A percentile compares a stretch with the other conserved stretches of the same genome.
Conservation (phyloP, 1,139 yeast species). For the Wickerhamomyces sp. region DNA sequence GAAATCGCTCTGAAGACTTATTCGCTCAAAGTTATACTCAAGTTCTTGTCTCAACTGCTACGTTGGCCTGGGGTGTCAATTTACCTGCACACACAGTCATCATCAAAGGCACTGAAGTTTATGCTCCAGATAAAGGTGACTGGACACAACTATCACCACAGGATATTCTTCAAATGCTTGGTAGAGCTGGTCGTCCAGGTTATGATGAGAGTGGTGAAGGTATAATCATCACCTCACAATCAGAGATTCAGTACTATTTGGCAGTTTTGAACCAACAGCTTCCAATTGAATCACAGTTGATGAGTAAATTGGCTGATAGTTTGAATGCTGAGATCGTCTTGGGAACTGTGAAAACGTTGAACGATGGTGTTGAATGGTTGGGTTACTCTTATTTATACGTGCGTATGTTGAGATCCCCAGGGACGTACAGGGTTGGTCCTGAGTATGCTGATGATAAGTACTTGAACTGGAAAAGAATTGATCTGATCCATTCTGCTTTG, state of each 20-base stretch:
- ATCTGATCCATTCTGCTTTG: constrained; percentile 75
- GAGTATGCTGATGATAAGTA: constrained; percentile 50
- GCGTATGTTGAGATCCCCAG: constrained; percentile 73
- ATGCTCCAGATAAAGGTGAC: constrained; percentile 82
- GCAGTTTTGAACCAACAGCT: constrained; percentile 86
- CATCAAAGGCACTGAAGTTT: constrained; percentile 91
- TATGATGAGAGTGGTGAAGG: constrained; percentile 94
- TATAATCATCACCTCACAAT: constrained; percentile 82
- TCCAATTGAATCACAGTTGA: constrained; percentile 87
- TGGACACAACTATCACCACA: constrained; percentile 93
- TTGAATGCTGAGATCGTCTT: constrained; percentile 84
- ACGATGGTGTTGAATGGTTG: constrained; percentile 77
- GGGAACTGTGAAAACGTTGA: constrained; percentile 56
- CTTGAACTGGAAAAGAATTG: constrained; percentile 50
- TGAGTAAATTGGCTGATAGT: constrained; percentile 64
- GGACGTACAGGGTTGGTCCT: constrained; percentile 68
- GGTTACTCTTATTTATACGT: constrained; percentile 75
- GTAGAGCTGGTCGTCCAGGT: constrained; percentile 96
- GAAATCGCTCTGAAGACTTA: constrained; percentile 75
- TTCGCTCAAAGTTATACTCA: constrained; percentile 84
- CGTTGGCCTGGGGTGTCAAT: constrained; percentile 98
- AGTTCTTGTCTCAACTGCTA: constrained; percentile 88
- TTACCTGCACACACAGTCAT: constrained; percentile 96
- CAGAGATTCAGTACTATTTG: constrained; percentile 81
- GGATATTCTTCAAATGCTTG: constrained; percentile 91